These are phyloP conservation scores for Trichoderma reesei DNA, from an alignment of 495 filamentous ascomycete species.

Conservation along the genomic window DNA sequence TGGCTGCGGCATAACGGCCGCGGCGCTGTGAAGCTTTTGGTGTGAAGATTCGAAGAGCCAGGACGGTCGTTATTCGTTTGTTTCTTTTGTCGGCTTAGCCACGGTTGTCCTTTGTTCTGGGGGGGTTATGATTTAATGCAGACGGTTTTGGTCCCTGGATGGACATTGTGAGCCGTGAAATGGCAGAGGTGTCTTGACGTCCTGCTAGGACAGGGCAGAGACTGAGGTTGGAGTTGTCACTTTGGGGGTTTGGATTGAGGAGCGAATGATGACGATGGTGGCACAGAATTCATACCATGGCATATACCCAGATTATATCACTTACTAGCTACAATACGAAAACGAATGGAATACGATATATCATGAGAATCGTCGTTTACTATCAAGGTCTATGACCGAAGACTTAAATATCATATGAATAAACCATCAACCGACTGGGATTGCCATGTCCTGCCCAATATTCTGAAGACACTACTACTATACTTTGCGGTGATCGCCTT, in stretches of 20 bases:
- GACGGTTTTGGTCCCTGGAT: background rate
- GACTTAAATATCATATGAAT: no score
- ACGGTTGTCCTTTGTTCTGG: background rate
- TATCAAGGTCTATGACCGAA: background rate
- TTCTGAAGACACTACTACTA: no score
- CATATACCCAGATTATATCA: background rate
- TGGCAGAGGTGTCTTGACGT: background rate
- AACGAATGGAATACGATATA: background rate
- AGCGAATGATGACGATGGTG: background rate
- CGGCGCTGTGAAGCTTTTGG: background rate
- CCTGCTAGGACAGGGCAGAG: no score
- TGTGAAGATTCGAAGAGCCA: background rate
- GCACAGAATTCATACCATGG: background rate
- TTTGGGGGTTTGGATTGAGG: background rate
- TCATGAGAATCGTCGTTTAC: background rate
- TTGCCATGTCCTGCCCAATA: no score
- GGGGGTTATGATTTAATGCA: background rate
- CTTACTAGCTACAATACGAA: background rate
- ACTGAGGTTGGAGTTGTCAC: no score
- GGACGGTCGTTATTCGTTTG: background rate
- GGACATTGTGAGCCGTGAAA: background rate
- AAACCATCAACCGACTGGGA: no score
- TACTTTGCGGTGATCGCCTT: no score
- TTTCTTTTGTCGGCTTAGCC: background rate
- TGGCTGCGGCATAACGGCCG: background rate